Percentiles rank a stretch among this genome's conserved stretches.
These are phyloP conservation scores for Beauveria asiatica DNA, from an alignment of 2,329 filamentous ascomycete species.

Conservation along the genomic window DNA sequence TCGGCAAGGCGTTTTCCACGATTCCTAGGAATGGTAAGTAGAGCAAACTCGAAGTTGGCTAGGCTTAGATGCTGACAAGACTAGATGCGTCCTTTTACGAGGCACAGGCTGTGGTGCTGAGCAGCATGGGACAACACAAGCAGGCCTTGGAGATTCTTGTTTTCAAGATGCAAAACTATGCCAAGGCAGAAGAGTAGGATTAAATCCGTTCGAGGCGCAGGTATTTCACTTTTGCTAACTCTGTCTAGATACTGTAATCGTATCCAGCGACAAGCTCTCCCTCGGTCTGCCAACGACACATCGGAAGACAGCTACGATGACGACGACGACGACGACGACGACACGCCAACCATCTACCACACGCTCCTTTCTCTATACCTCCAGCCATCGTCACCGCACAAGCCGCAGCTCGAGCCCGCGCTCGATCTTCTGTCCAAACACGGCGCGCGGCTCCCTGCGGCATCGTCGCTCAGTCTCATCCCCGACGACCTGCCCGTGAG, in stretches of 20 bases:
- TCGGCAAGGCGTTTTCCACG: conserved; percentile 65
- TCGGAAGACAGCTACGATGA: conserved; percentile 20
- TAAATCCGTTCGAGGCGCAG: background rate
- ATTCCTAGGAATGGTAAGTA: conserved; percentile 69
- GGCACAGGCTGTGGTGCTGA: conserved; percentile 79
- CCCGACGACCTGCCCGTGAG: conserved; percentile 69
- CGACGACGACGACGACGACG: conserved; percentile 39
- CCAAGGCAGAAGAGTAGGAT: conserved; percentile 83
- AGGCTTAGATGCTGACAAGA: conserved; percentile 11
- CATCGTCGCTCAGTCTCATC: conserved; percentile 77
- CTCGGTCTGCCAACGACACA: conserved; percentile 26
- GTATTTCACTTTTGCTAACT: background rate
- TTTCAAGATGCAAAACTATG: conserved; percentile 80
- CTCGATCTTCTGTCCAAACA: conserved; percentile 85
- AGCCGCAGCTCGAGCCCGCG: conserved; percentile 68
- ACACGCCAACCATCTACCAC: conserved; percentile 76
- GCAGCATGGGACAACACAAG: conserved; percentile 91
- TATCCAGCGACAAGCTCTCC: conserved; percentile 56
- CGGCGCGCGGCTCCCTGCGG: conserved; percentile 81
- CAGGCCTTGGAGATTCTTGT: conserved; percentile 97
- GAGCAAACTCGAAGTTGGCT: background rate
- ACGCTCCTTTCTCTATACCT: conserved; percentile 85
- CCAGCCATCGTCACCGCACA: conserved; percentile 64
- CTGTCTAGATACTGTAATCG: conserved; percentile 73
- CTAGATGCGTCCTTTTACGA: conserved; percentile 80